Conservation (phyloP, 1,139 yeast species). For the Zygosaccharomyces pseudobailii region DNA sequence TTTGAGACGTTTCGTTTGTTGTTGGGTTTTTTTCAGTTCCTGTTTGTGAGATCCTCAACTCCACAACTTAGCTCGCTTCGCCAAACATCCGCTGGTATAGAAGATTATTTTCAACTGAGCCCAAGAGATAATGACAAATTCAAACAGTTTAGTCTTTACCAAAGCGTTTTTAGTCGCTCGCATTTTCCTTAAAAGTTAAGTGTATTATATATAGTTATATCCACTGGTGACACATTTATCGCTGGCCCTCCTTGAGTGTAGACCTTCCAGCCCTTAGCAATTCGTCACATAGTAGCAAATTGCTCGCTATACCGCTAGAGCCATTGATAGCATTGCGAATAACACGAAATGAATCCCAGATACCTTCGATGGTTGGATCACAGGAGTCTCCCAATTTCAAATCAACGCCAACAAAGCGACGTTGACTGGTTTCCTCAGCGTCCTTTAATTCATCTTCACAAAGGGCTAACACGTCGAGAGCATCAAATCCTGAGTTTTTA, state of each 20-base stretch:
- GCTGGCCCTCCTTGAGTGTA: constrained; percentile 60
- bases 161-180: no score
- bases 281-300: constrained; percentile 90
- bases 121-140: not conserved
- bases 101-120: not conserved
- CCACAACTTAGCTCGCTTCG: not conserved
- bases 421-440: constrained; percentile 45
- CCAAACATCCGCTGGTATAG: not conserved
- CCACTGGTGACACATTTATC: constrained; percentile 9
- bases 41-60: not conserved
- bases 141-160: not conserved
- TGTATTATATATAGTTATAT: constrained; percentile 1
- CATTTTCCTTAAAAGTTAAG: not conserved
- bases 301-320: constrained; percentile 92
- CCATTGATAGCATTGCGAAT: constrained; percentile 87
- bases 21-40: no score
- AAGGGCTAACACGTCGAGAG: constrained; percentile 80
- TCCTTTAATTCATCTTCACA: constrained; percentile 80
- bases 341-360: constrained; percentile 95
- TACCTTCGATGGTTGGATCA: constrained; percentile 91
- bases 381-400: constrained; percentile 89
- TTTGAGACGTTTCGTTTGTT: no score
- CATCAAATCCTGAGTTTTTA: constrained; percentile 89
- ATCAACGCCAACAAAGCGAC: constrained; percentile 85
- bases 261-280: constrained; percentile 93